Evolutionary conservation across 345 rosid species (phyloP), one percentile per base, ranked within the genome.

Genomic region (Citropsis articulata): DNA sequence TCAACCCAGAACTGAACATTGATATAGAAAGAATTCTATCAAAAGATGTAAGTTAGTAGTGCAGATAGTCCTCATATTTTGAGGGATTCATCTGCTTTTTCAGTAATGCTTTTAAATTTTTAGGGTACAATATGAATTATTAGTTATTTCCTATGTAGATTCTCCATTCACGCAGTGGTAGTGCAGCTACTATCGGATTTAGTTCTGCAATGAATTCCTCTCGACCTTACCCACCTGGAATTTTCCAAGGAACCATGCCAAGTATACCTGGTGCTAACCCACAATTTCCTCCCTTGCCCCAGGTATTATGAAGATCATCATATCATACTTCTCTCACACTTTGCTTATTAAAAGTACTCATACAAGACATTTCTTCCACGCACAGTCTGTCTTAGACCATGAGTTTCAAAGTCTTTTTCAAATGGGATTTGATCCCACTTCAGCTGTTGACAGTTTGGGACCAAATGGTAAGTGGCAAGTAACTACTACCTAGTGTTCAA

Each of bases 21-120:
- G 96, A 91, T 75, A 75, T 90, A 61, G 97, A 93, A 85, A 90
- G 92, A 85, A 72, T 91, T 80, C 88, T 92, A 1, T 87, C 97
- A 8, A 91, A 89, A 89, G 98, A 95, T 82, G 99, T 95, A 88
- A 91, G 93, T 74, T 30, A 22, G 48, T n/a, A 53, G 16, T 80
- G 67, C 24, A 31, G 3, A 59, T 27, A 9, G n/a, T 81, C 68
- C 35, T 75, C 69, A 66, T 18, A 24, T 59, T 28, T 33, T 68
- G 40, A 72, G 50, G 9, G 13, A 69, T 61, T 59, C 22, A 63
- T 9, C 36, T 35, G 10, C 28, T 68, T 73, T 73, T 25, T 67
- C 70, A 77, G 31, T 28, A 9, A 42, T 14, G 25, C 70, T 40
- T 27, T 16, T 0, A 61, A 42, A 71, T 80, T 19, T 38, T 36